A percentile compares a stretch with the other conserved stretches of the same genome.
phyloP scores from a whole-genome alignment of 164 flowering plant species.

The Liquidambar formosana region DNA sequence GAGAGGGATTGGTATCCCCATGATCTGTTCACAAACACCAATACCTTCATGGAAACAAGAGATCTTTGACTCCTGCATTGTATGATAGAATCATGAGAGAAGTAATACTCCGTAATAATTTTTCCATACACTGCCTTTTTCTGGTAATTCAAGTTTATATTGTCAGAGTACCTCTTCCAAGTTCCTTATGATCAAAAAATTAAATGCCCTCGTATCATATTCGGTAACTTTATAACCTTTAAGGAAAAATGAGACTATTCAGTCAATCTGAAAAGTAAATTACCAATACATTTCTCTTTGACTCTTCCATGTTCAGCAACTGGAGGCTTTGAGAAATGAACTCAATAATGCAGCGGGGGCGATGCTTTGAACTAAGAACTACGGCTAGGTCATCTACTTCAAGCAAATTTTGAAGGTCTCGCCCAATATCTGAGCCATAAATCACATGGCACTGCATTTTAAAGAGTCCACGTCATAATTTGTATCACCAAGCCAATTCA shows the following conservation, averaged over 20 bases:
- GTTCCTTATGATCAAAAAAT: no score
- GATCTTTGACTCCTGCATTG: slow-evolving; percentile 73
- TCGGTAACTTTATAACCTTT: background rate
- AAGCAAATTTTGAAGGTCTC: slow-evolving; percentile 58
- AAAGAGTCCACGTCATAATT: background rate
- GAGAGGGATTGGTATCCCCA: slow-evolving; percentile 92
- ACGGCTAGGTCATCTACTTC: slow-evolving; percentile 72
- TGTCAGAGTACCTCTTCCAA: no score
- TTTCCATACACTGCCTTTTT: background rate
- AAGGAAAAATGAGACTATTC: background rate
- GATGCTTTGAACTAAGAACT: slow-evolving; percentile 71
- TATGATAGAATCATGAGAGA: background rate
- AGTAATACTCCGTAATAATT: no score
- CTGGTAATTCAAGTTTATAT: background rate
- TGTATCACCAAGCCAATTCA: background rate
- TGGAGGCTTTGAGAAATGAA: slow-evolving; percentile 84
- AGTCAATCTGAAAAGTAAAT: slow-evolving; percentile 10
- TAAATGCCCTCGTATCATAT: background rate
- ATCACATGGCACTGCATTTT: slow-evolving; percentile 83
- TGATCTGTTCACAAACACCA: slow-evolving; percentile 80
- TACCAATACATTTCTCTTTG: slow-evolving; percentile 68
- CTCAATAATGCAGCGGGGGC: slow-evolving; percentile 85
- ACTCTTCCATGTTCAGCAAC: slow-evolving; percentile 64
- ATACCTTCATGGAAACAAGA: slow-evolving; percentile 88
- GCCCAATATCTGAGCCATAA: slow-evolving; percentile 67